These are phyloP conservation scores for Orychophragmus violaceus DNA, from an alignment of 345 rosid species.

Conservation along the genomic window DNA sequence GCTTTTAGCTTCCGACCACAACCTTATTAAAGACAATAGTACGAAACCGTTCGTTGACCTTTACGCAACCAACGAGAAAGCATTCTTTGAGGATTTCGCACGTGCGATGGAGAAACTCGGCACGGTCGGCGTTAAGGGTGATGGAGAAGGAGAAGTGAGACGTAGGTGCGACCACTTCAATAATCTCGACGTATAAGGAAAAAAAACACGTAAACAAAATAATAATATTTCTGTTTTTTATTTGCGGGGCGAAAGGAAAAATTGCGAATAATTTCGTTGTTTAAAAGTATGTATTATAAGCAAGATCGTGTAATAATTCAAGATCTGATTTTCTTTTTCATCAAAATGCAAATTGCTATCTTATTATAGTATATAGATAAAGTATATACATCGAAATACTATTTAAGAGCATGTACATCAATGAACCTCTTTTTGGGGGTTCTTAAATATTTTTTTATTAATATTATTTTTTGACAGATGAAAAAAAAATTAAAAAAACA, in stretches of 20 bases:
- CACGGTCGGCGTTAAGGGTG: constrained; percentile 33
- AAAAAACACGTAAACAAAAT: background rate
- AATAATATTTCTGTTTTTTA: background rate
- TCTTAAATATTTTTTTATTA: too few relatives aligned
- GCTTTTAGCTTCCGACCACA: constrained; percentile 32
- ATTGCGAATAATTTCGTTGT: background rate
- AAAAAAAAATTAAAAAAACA: too few relatives aligned
- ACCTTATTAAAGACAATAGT: constrained; percentile 25
- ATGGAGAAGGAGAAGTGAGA: constrained; percentile 44
- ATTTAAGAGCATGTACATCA: too few relatives aligned
- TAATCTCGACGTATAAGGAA: constrained; percentile 14
- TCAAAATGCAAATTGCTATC: background rate
- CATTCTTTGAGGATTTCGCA: constrained; percentile 41
- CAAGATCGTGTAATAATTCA: constrained; percentile 2
- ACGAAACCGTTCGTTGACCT: constrained; percentile 35
- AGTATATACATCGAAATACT: background rate
- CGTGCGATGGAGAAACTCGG: constrained; percentile 48
- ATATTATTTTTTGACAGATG: too few relatives aligned
- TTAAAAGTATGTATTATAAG: constrained; percentile 1
- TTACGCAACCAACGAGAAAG: constrained; percentile 37
- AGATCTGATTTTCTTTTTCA: background rate
- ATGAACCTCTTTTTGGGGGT: too few relatives aligned
- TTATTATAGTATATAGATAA: background rate
- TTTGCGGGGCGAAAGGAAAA: constrained; percentile 7
- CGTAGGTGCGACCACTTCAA: constrained; percentile 48